Base-by-base conservation (phyloP, 164 flowering plant genomes). In the Piper longum region DNA sequence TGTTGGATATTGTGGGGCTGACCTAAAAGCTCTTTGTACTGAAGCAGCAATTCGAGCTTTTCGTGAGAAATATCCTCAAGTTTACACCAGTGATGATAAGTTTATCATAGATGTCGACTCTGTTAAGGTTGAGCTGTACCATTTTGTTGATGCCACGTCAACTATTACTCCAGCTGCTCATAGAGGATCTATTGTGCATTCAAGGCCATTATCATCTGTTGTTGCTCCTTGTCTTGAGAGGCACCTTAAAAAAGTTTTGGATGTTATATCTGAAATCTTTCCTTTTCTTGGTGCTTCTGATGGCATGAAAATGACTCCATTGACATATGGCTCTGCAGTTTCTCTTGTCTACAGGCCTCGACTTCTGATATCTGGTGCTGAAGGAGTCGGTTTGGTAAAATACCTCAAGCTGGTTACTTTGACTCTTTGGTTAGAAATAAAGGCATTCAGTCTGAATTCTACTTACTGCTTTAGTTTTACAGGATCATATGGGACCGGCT, bases 401-500 rank as follows among this genome's bases (percentile, higher is more conserved):
- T 64, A 61, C 64, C 75, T 66, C 59, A 40, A 73, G 63, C 65
- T 60, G 67, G 39, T 54, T 54, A 45, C 64, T 42, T 63, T 60
- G 54, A 42, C 9, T 48, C 14, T 12, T 48, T 48, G 52, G 52
- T 48, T 14, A 48, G 14, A 64, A 57, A 4, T 62, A 60, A 39
- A 26, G 36, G 59, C 63, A 57, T n/a, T 40, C 43, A 54, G 62
- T 73, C 80, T 82, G 56, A 74, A 76, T 16, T 54, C 57, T 79
- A 81, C 87, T 87, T 70, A 82, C 85, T 77, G 70, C 72, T 81
- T 82, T 83, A 79, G 79, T 76, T 76, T 76, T 54, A 72, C 92
- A 91, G 99, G 99, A 95, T 77, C 99, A 95, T 82, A 75, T 95
- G 64, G 99, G 97, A 69, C 99, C 99, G 67, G 98, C 99, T 14